These are phyloP conservation scores for Colletotrichum neosansevieriae DNA, from an alignment of 2,329 filamentous ascomycete genomes.

Conservation along the genomic window DNA sequence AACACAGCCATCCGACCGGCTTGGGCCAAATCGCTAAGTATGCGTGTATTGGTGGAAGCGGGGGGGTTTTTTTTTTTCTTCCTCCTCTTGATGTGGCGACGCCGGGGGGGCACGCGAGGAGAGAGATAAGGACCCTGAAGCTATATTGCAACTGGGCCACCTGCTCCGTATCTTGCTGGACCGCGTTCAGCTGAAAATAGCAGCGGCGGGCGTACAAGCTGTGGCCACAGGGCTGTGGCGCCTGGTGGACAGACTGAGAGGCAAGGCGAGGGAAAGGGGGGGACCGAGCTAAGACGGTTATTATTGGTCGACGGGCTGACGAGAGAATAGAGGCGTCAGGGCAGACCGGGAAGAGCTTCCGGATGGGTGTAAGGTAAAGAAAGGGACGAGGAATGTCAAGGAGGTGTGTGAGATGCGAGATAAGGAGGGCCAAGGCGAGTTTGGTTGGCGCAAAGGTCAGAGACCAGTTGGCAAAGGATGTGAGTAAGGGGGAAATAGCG, in stretches of 20 bases:
- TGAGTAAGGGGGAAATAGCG: too few relatives aligned
- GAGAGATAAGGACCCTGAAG: conserved; percentile 41
- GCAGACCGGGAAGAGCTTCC: not conserved
- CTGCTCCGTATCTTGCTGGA: not conserved
- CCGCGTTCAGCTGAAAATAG: conserved; percentile 39
- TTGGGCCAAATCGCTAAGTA: conserved; percentile 19
- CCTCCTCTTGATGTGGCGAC: conserved; percentile 27
- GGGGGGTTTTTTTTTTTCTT: not conserved
- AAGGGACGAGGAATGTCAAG: too few relatives aligned
- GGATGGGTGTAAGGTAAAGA: not conserved
- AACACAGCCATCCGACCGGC: conserved; percentile 42
- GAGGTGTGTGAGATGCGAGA: conserved; percentile 6
- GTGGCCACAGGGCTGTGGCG: conserved; percentile 34
- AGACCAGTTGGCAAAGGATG: not conserved
- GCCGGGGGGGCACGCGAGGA: conserved; percentile 33
- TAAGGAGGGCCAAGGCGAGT: not conserved
- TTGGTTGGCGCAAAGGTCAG: conserved; percentile 9
- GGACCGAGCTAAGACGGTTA: conserved; percentile 10
- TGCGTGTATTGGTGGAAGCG: not conserved
- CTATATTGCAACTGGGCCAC: not conserved
- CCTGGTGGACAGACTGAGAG: conserved; percentile 10
- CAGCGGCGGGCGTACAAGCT: conserved; percentile 16
- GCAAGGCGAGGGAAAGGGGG: conserved; percentile 3
- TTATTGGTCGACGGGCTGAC: conserved; percentile 14
- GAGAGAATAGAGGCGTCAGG: conserved; percentile 6